A percentile compares a stretch with the other conserved stretches of the same genome.
Conservation (phyloP, 331 rosid genomes). For the Malus hybrid region DNA sequence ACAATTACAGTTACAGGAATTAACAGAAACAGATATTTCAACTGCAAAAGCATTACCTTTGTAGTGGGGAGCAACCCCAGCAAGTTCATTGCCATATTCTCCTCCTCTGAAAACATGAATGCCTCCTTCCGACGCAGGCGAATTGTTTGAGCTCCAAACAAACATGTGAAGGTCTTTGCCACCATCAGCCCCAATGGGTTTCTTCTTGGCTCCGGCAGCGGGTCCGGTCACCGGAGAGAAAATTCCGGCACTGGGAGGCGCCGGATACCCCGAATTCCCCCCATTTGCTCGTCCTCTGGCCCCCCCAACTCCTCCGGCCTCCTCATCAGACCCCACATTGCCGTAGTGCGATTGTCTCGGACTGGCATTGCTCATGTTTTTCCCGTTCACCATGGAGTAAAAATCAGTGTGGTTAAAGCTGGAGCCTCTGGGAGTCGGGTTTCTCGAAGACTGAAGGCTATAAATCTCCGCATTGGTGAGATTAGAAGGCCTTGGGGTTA, state of each 20-base stretch:
- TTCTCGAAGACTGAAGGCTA: constrained; percentile 70
- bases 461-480: constrained; percentile 86
- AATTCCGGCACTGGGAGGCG: constrained; percentile 53
- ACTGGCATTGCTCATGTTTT: constrained; percentile 47
- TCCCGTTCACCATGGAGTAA: constrained; percentile 61
- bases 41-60: constrained; percentile 39
- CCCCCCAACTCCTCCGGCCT: constrained; percentile 27
- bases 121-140: constrained; percentile 91
- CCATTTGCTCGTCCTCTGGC: constrained; percentile 13
- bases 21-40: not conserved
- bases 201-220: constrained; percentile 27
- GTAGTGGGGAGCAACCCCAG: constrained; percentile 54
- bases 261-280: constrained; percentile 36
- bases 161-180: constrained; percentile 91
- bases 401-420: constrained; percentile 84
- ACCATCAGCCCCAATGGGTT: constrained; percentile 33
- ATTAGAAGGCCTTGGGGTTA: constrained; percentile 79
- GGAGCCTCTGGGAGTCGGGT: constrained; percentile 88
- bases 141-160: constrained; percentile 95
- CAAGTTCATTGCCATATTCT: constrained; percentile 50
- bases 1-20: not conserved
- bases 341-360: constrained; percentile 67
- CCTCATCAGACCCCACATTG: constrained; percentile 59
- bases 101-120: constrained; percentile 84
- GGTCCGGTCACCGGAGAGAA: constrained; percentile 64